A percentile compares a stretch with the other conserved stretches of the same genome.
phyloP scores from a whole-genome alignment of 2,329 filamentous ascomycete genomes.

The Dactylellina leptospora region DNA sequence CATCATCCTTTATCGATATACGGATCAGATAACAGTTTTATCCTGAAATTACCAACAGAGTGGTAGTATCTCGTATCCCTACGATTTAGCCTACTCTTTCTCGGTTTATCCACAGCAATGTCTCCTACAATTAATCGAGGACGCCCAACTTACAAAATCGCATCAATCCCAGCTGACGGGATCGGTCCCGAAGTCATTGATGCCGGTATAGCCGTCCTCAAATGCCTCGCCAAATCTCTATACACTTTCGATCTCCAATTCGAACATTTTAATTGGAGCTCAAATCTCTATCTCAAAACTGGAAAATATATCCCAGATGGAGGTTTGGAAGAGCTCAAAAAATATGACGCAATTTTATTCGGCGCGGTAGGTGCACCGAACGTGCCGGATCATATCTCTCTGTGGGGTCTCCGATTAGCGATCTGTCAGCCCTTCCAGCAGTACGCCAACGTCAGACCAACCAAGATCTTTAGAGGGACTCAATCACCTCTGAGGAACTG shows the following conservation, averaged over 20 bases:
- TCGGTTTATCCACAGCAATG: constrained; percentile 12
- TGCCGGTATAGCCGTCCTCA: constrained; percentile 70
- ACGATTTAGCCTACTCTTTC: constrained; percentile 1
- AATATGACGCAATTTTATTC: constrained; percentile 86
- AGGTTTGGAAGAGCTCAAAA: constrained; percentile 81
- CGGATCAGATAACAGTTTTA: neutral
- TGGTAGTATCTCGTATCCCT: too few species aligned
- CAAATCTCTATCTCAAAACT: constrained; percentile 71
- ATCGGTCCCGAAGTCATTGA: constrained; percentile 75
- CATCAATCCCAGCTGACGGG: constrained; percentile 74
- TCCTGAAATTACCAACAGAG: too few species aligned
- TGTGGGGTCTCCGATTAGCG: constrained; percentile 73
- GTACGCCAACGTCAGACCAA: constrained; percentile 74
- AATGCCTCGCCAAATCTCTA: constrained; percentile 65
- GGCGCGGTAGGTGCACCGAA: constrained; percentile 90
- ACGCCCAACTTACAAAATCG: constrained; percentile 61
- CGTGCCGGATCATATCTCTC: constrained; percentile 72
- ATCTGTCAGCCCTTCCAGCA: constrained; percentile 74
- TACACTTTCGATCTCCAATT: constrained; percentile 70
- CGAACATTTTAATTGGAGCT: constrained; percentile 73
- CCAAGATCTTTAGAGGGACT: constrained; percentile 70
- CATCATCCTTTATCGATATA: constrained; percentile 3
- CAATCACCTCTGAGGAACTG: constrained; percentile 67
- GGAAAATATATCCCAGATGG: constrained; percentile 76
- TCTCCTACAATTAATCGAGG: constrained; percentile 25